Base-by-base conservation (phyloP, 495 filamentous ascomycete genomes). In the Choiromyces venosus region DNA sequence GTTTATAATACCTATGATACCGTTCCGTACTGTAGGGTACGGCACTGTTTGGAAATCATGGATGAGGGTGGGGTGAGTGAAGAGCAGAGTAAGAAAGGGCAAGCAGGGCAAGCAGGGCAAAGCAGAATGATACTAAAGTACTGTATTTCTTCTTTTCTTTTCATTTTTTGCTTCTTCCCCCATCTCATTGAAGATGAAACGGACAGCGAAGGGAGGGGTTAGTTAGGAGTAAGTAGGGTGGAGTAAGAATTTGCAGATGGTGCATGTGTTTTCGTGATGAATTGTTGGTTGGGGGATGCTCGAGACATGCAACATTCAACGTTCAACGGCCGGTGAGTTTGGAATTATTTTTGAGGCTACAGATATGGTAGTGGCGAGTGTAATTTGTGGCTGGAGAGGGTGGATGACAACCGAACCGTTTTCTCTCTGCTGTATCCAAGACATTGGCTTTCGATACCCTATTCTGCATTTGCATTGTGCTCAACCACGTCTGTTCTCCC, bases 111-210 rank as follows among this genome's bases (percentile, higher is more conserved):
- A 21, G 18, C 42, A 46, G 42, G 19, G 52, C 7, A 61, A 61
- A 25, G 52, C 5, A 6, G 52, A n/a, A n/a, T n/a, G n/a, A n/a
- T n/a, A n/a, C n/a, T n/a, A n/a, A n/a, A n/a, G n/a, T n/a, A n/a
- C n/a, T n/a, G n/a, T 3, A 52, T 52, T 25, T 52, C 21, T 52
- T 52, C 5, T n/a, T n/a, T 52, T 52, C 10, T 61, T 29, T 61
- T 61, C 10, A 0, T 61, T 7, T 14, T 33, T 4, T 33, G 1
- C 52, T 29, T 29, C 52, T 61, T 14, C 33, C 52, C 33, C 52
- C 52, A 61, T 61, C 52, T 61, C 25, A 33, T 61, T 61, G 52
- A 61, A 61, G 10, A 61, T 61, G 52, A 61, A 61, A 61, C 52
- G 25, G 52, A 29, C 52, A 61, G 25, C 52, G 52, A 33, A 61